Evolutionary conservation across 2,329 filamentous ascomycete species (phyloP), one percentile per base, ranked within the genome.

Genomic region (Diaporthe destruens): DNA sequence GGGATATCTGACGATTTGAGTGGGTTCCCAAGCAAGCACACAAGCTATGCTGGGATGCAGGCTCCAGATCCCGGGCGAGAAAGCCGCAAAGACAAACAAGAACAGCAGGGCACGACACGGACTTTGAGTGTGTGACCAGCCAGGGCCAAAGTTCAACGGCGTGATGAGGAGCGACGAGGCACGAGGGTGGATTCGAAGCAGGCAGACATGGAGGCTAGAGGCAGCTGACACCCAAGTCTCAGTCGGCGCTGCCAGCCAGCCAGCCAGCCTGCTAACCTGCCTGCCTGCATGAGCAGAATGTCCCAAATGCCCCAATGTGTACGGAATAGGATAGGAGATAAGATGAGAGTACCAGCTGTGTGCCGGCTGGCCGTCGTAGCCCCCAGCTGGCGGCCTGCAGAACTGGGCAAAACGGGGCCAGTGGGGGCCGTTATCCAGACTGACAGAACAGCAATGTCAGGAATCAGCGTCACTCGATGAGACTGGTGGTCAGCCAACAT

Each of bases 121-220:
- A 25, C 20, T 25, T n/a, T n/a, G n/a, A 14, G 9, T 67, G 36
- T 53, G 71, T 72, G 70, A 72, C 59, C 57, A 49, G 39, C 51
- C n/a, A 36, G 44, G 29, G 20, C 8, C 67, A 44, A 55, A 49
- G n/a, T n/a, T 74, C 72, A 67, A 72, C 44, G 51, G 66, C 53
- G 59, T 63, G 53, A 72, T 57, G 53, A 63, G 39, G 16, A 9
- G 32, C 18, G 34, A 11, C n/a, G 44, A 54, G 66, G 61, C 72
- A 72, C 51, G 57, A 72, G 72, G 51, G 39, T 39, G 53, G 20
- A 32, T 9, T 53, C 51, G 66, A 71, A 71, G 71, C 66, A 74
- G 72, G 72, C 72, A 74, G 70, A 54, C 68, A 54, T 44, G 47
- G n/a, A 72, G 70, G 42, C 55, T 25, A 44, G 44, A 39, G n/a